phyloP scores from a whole-genome alignment of 495 filamentous ascomycete species.

The Apodospora peruviana region DNA sequence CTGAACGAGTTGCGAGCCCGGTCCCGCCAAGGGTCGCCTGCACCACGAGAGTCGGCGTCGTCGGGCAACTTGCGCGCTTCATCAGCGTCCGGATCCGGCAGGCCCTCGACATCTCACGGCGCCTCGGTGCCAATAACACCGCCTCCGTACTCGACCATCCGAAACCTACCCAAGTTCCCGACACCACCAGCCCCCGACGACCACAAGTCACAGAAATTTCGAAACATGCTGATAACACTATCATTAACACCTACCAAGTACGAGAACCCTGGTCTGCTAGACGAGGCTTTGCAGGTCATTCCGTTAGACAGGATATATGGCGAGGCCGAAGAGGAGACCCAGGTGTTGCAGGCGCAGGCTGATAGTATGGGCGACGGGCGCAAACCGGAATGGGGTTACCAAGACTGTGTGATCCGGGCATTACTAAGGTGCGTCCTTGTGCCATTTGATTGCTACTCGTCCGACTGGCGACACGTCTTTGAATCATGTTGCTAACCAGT shows the following conservation, averaged over 20 bases:
- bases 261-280: conserved; percentile 92
- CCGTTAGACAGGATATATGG: conserved; percentile 89
- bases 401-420: conserved; percentile 92
- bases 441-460: background rate
- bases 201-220: conserved; percentile 69
- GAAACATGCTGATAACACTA: conserved; percentile 72
- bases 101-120: conserved; percentile 37
- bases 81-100: conserved; percentile 30
- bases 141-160: conserved; percentile 60
- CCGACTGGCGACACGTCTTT: background rate
- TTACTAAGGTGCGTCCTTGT: conserved; percentile 60
- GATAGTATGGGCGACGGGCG: conserved; percentile 70
- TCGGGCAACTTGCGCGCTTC: conserved; percentile 35
- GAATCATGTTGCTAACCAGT: conserved; percentile 17
- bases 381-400: conserved; percentile 93
- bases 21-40: conserved; percentile 49
- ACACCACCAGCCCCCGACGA: conserved; percentile 65
- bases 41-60: conserved; percentile 42
- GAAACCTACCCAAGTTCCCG: conserved; percentile 76
- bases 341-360: conserved; percentile 80
- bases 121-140: conserved; percentile 30
- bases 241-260: conserved; percentile 85
- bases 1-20: conserved; percentile 64
- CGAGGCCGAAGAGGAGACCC: conserved; percentile 88
- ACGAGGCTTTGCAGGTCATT: conserved; percentile 82